Conservation (phyloP, 78 protist species). For the Dictyostelium citrinum region DNA sequence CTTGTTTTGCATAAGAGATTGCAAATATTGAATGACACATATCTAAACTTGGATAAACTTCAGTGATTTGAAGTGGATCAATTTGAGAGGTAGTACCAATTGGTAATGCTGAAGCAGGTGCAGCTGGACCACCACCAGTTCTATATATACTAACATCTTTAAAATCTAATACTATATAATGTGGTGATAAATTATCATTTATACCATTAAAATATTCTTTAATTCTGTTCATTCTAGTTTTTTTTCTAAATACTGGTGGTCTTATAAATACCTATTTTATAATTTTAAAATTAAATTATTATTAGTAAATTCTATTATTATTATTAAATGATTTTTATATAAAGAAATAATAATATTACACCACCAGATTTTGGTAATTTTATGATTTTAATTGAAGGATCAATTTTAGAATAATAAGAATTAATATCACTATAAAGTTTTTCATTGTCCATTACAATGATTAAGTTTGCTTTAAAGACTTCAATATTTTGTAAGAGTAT, state of each 20-base stretch:
- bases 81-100: conserved; percentile 4
- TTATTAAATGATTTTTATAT: not conserved
- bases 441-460: conserved; percentile 77
- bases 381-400: conserved; percentile 5
- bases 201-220: conserved; percentile 81
- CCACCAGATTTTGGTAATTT: conserved; percentile 80
- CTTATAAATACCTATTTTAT: conserved; percentile 38
- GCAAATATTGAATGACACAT: conserved; percentile 56
- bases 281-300: not conserved
- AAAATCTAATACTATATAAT: conserved; percentile 27
- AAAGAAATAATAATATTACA: not conserved
- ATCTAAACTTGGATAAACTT: conserved; percentile 46
- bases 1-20: conserved; percentile 52
- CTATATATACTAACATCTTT: conserved; percentile 54
- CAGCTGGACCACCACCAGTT: conserved; percentile 74
- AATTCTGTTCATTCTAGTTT: conserved; percentile 49
- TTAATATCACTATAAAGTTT: conserved; percentile 63
- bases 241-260: conserved; percentile 33
- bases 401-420: not conserved
- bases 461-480: conserved; percentile 11
- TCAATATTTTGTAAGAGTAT: conserved; percentile 27
- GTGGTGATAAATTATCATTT: conserved; percentile 61
- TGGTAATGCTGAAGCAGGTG: conserved; percentile 54
- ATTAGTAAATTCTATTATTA: not conserved
- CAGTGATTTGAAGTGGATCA: conserved; percentile 35